Percentiles rank a stretch among this genome's conserved stretches.
These are phyloP conservation scores for Metschnikowia proteae DNA, from an alignment of 805 yeast genomes.

Conservation along the genomic window DNA sequence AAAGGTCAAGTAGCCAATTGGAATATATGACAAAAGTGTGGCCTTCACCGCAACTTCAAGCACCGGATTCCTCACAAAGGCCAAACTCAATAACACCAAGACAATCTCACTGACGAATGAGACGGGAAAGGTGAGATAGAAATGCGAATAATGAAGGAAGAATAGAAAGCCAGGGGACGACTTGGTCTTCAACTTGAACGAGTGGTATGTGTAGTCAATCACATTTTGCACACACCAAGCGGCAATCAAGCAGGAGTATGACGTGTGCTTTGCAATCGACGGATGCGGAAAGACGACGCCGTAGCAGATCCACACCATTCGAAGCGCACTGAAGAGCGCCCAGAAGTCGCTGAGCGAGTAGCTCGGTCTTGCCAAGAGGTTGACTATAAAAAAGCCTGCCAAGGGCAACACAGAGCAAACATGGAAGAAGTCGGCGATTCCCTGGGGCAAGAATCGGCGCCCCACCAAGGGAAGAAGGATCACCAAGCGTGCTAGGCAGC, in stretches of 20 bases:
- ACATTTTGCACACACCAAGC: slow-evolving; percentile 35
- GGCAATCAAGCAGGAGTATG: slow-evolving; percentile 36
- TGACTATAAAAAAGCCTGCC: slow-evolving; percentile 20
- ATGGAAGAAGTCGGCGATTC: slow-evolving; percentile 63
- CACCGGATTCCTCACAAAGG: slow-evolving; percentile 23
- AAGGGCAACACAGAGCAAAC: slow-evolving; percentile 36
- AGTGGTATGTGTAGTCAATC: slow-evolving; percentile 32
- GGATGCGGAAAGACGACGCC: slow-evolving; percentile 42
- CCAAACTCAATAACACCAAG: slow-evolving; percentile 33
- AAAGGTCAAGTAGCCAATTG: slow-evolving; percentile 35
- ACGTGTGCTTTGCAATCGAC: slow-evolving; percentile 38
- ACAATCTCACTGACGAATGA: slow-evolving; percentile 33
- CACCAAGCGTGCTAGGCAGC: slow-evolving; percentile 46
- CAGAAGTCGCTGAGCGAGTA: slow-evolving; percentile 21
- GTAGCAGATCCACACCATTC: slow-evolving; percentile 39
- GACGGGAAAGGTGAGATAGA: slow-evolving; percentile 34
- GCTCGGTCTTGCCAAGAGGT: background rate
- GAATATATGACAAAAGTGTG: slow-evolving; percentile 31
- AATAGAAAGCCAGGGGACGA: slow-evolving; percentile 33
- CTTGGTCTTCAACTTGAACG: slow-evolving; percentile 35
- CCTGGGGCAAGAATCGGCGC: slow-evolving; percentile 60
- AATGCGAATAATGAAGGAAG: slow-evolving; percentile 35
- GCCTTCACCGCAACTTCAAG: slow-evolving; percentile 27
- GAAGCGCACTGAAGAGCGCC: slow-evolving; percentile 26
- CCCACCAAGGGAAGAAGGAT: slow-evolving; percentile 64